Evolutionary conservation across 2,329 filamentous ascomycete genomes (phyloP), one percentile per base, ranked within the genome.

Genomic region (Plectosphaerella plurivora): DNA sequence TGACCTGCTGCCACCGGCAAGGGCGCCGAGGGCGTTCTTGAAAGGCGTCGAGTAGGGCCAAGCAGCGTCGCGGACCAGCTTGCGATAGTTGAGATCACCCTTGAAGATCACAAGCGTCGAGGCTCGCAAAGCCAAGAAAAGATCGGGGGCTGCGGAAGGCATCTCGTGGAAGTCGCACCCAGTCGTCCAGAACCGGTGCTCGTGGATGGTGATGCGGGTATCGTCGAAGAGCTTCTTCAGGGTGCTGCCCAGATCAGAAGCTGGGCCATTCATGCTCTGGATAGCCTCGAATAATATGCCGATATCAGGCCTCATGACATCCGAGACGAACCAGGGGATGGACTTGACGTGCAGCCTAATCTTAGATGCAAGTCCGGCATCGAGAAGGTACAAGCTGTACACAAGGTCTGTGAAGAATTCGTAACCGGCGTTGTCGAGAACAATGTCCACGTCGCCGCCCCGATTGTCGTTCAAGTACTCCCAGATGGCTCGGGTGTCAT

Each of bases 381-480:
- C 77, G 28, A 88, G 71, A n/a, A 88, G 72, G 61, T 87, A 88
- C 25, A 82, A 83, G 2, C 82, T 83, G 2, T 87, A 72, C 28
- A 88, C 78, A 5, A 88, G 70, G 61, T 88, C 85, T 55, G 87
- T 84, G 61, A 83, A 88, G 11, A 88, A 74, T 65, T 88, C 85
- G 62, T 88, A 88, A 5, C 85, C 85, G 22, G 85, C 83, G 59
- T 88, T 88, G 63, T 88, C 85, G 4, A 88, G 78, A n/a, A 88
- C 80, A 50, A 88, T 85, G 56, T 88, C 85, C 1, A 88, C 78
- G 11, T 82, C 73, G 33, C 82, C 71, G 35, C 41, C 41, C 16
- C 41, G 41, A 18, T 44, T 44, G 69, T 65, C 12, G 71, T 74
- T 11, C 87, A 88, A 2, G 84, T 50, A 51, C 10, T 51, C 47